These are phyloP conservation scores for Ceratocystiopsis sp. DNA, from an alignment of 2,329 filamentous ascomycete species.

Conservation along the genomic window DNA sequence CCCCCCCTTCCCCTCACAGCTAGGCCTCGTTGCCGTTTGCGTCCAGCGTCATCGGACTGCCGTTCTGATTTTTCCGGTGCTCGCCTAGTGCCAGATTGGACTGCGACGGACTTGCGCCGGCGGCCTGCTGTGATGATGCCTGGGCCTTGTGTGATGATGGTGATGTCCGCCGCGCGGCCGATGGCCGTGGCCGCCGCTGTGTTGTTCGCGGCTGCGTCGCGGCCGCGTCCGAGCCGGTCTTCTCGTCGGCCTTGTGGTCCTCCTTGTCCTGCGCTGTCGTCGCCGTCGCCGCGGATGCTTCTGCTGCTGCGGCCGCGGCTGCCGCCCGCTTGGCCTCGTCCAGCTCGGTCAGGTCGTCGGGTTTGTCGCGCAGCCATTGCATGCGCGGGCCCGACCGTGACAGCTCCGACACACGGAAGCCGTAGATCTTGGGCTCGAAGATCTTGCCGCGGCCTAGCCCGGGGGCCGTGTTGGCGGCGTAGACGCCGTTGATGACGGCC, in stretches of 20 bases:
- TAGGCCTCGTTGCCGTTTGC: slow-evolving; percentile 40
- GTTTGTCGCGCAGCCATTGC: slow-evolving; percentile 87
- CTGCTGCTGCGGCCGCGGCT: no score
- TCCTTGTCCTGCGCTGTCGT: slow-evolving; percentile 29
- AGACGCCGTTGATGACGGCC: slow-evolving; percentile 63
- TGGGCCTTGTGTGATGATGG: slow-evolving; percentile 5
- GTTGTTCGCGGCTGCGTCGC: slow-evolving; percentile 16
- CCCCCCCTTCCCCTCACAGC: slow-evolving; percentile 17
- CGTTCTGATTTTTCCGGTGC: slow-evolving; percentile 28
- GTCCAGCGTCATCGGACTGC: slow-evolving; percentile 39
- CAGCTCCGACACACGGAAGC: slow-evolving; percentile 83
- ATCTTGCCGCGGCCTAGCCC: slow-evolving; percentile 68
- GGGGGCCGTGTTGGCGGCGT: slow-evolving; percentile 72
- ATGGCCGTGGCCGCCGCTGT: slow-evolving; percentile 25
- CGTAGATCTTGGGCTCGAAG: slow-evolving; percentile 92
- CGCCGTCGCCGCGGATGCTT: no score
- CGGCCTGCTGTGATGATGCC: slow-evolving; percentile 25
- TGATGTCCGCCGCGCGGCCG: slow-evolving; percentile 14
- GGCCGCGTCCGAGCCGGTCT: slow-evolving; percentile 32
- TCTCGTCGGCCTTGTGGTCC: slow-evolving; percentile 33
- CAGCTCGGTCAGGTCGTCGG: slow-evolving; percentile 60
- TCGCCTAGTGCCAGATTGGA: slow-evolving; percentile 3
- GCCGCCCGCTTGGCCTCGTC: slow-evolving; percentile 52
- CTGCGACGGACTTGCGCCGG: slow-evolving; percentile 27
- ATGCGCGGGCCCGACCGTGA: slow-evolving; percentile 83